A percentile compares a stretch with the other conserved stretches of the same genome.
phyloP scores from a whole-genome alignment of 495 filamentous ascomycete species.

The Lophiotrema nucula region DNA sequence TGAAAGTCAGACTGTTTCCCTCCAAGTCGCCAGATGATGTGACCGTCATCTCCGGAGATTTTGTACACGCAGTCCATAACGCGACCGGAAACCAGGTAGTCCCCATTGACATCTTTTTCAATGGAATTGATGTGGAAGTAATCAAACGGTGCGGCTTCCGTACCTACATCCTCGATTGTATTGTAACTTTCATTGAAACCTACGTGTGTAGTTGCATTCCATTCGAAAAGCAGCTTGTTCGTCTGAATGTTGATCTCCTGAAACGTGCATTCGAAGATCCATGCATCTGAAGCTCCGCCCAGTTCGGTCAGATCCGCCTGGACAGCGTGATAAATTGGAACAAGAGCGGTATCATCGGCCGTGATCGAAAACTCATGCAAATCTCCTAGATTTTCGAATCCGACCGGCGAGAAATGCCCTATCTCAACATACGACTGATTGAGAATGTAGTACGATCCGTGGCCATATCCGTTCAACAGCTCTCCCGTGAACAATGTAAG shows the following conservation, averaged over 20 bases:
- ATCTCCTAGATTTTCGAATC: background rate
- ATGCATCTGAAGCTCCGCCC: background rate
- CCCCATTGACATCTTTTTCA: conserved; percentile 12
- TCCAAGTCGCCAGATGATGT: conserved; percentile 13
- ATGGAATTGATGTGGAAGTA: conserved; percentile 24
- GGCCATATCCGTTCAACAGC: conserved; percentile 11
- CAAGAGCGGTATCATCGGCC: conserved; percentile 7
- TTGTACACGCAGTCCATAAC: conserved; percentile 15
- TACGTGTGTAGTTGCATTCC: conserved; percentile 12
- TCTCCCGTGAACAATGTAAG: conserved; percentile 4
- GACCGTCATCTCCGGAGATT: conserved; percentile 15
- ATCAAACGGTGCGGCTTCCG: conserved; percentile 15
- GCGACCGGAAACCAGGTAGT: conserved; percentile 18
- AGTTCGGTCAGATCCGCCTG: background rate
- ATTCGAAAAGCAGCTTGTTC: conserved; percentile 8
- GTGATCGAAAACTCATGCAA: conserved; percentile 10
- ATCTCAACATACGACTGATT: conserved; percentile 16
- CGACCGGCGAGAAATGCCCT: background rate
- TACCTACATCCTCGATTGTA: background rate
- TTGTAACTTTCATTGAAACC: conserved; percentile 12
- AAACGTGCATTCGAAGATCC: conserved; percentile 12
- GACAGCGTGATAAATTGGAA: background rate
- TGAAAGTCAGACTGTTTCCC: conserved; percentile 14
- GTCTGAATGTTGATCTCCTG: conserved; percentile 15
- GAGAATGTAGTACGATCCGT: conserved; percentile 2